Evolutionary conservation across 805 yeast genomes (phyloP), one percentile per base, ranked within the genome.

Genomic region (Danielozyma ontarioensis): DNA sequence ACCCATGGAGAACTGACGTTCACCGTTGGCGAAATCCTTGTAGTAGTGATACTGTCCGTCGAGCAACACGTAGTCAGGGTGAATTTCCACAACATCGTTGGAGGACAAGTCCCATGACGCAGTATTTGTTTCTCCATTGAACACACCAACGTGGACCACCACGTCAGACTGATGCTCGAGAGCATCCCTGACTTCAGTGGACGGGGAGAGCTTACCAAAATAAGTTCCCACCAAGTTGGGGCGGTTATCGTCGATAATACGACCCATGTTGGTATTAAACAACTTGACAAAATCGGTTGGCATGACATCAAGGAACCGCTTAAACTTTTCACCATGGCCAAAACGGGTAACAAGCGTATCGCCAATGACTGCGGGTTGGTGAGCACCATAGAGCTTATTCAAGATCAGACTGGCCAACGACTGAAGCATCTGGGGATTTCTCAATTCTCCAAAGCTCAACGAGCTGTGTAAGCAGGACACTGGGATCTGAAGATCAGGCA

Each of bases 211-310:
- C 66, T 59, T 53, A 22, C 95, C 96, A 42, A 70, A 75, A 53
- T 82, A 89, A 24, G 74, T 77, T 25, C 95, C 96, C 39, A 78
- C 68, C 50, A 73, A 88, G 29, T 71, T 65, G 5, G 71, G 63
- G 39, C 70, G 63, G n/a, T 76, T 57, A 59, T 88, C 97, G 57
- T 88, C 80, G 26, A 88, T 57, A 6, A 85, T 79, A 55, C 87
- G 82, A 12, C 88, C 94, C 52, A 63, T 54, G 74, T 75, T 55
- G 57, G 83, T 44, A 68, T 75, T 54, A 76, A 80, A 50, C 74
- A 70, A 32, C 62, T 61, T 69, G 25, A 68, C 58, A 27, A 53
- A 57, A 25, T 49, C 40, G 6, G 44, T 36, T 2, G 40, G 84
- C 40, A 47, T 27, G 48, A 25, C 64, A 51, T 13, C 72, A 12